A percentile compares a stretch with the other conserved stretches of the same genome.
phyloP scores from a whole-genome alignment of 345 rosid species.

The Diplotaxis tenuifolia region DNA sequence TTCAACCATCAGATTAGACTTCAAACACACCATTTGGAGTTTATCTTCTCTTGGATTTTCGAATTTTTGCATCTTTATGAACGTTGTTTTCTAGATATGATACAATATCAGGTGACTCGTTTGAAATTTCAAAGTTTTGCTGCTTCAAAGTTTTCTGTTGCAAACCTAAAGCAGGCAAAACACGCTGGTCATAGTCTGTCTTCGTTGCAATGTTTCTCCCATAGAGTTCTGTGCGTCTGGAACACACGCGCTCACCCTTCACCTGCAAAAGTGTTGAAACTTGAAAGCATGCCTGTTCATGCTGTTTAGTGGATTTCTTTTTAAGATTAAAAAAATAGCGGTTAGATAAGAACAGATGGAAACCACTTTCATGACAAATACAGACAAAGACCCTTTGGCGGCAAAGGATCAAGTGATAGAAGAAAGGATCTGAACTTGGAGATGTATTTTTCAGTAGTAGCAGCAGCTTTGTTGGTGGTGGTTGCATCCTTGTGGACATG shows the following conservation, averaged over 20 bases:
- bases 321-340: constrained; percentile 7
- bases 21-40: neutral
- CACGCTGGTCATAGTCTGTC: neutral
- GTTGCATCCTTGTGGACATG: constrained; percentile 30
- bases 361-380: constrained; percentile 7
- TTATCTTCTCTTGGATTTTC: neutral
- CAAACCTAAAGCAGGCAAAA: neutral
- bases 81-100: constrained; percentile 3
- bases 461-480: constrained; percentile 15
- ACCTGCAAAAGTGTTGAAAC: neutral
- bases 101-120: neutral
- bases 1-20: constrained; percentile 16
- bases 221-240: neutral
- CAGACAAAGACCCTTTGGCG: neutral
- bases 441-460: constrained; percentile 24
- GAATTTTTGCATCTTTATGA: constrained; percentile 2
- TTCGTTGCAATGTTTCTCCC: neutral
- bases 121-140: constrained; percentile 1
- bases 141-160: neutral
- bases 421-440: neutral
- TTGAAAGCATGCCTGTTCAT: neutral
- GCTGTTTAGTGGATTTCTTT: constrained; percentile 14
- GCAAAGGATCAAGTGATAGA: constrained; percentile 9
- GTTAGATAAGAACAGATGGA: neutral
- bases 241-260: neutral